Evolutionary conservation across 257 asterid genomes (phyloP).

Genomic region (Nicotiana knightiana): DNA sequence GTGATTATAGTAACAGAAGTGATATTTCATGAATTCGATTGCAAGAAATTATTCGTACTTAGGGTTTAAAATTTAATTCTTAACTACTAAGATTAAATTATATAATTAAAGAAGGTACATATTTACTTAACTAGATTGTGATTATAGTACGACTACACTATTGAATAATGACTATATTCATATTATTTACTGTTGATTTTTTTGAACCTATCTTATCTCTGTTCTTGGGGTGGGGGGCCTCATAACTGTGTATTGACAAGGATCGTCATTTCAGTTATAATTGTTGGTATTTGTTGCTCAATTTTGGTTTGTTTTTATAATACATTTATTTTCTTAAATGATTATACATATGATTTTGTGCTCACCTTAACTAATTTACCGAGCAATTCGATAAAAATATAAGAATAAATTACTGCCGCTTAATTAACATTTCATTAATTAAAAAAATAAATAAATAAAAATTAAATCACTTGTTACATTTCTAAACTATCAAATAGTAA

Average conservation of each 20-base stretch:
- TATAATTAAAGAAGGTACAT: too few relatives aligned
- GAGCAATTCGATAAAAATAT: background rate
- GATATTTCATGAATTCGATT: too few relatives aligned
- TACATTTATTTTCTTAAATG: background rate
- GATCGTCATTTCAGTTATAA: background rate
- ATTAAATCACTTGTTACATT: too few relatives aligned
- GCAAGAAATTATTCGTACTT: too few relatives aligned
- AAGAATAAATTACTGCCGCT: too few relatives aligned
- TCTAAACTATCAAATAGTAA: too few relatives aligned
- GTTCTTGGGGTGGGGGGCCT: background rate
- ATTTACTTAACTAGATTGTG: background rate
- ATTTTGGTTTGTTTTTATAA: background rate
- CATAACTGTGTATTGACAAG: background rate
- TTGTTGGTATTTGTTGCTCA: background rate
- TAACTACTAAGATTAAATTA: too few relatives aligned
- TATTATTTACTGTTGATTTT: background rate
- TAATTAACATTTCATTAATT: background rate
- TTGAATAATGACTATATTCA: background rate
- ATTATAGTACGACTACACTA: background rate
- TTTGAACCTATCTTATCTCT: background rate
- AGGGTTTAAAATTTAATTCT: too few relatives aligned
- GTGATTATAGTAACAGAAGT: too few relatives aligned
- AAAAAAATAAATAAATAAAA: background rate
- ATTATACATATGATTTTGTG: background rate
- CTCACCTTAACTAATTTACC: too few relatives aligned